Conservation (phyloP, 2,329 filamentous ascomycete genomes). For the Neofusicoccum sp. region DNA sequence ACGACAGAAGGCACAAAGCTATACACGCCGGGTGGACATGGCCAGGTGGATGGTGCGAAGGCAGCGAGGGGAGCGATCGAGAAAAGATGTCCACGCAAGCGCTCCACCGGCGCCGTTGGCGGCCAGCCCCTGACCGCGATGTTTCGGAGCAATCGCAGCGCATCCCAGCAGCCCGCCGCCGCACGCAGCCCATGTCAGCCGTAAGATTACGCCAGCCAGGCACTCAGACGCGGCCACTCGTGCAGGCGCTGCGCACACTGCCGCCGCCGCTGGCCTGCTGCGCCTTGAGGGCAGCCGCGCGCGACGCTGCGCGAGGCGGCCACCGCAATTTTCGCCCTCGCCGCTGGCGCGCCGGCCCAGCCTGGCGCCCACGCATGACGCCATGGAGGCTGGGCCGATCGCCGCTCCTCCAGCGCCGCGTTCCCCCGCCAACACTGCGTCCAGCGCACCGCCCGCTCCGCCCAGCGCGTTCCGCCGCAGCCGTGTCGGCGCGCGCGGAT, state of each 20-base stretch:
- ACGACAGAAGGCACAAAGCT: constrained; percentile 16
- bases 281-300: constrained; percentile 1
- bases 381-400: constrained; percentile 8
- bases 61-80: constrained; percentile 14
- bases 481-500: not conserved
- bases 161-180: constrained; percentile 12
- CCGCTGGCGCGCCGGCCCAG: not conserved
- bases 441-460: not conserved
- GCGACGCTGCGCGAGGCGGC: constrained; percentile 5
- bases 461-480: not conserved
- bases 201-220: constrained; percentile 14
- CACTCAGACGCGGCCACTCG: not conserved
- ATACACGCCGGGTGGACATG: constrained; percentile 7
- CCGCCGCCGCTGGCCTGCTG: not conserved
- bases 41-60: constrained; percentile 4
- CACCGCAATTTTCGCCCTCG: not conserved
- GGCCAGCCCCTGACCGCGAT: constrained; percentile 14
- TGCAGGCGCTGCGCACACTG: constrained; percentile 1
- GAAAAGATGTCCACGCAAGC: constrained; percentile 17
- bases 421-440: constrained; percentile 6
- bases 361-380: constrained; percentile 10
- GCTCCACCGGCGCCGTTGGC: constrained; percentile 15
- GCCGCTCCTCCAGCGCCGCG: not conserved
- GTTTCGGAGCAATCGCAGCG: constrained; percentile 6
- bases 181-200: constrained; percentile 12